These are phyloP conservation scores for Monosporascus sp. DNA, from an alignment of 2,329 filamentous ascomycete species.

Conservation along the genomic window DNA sequence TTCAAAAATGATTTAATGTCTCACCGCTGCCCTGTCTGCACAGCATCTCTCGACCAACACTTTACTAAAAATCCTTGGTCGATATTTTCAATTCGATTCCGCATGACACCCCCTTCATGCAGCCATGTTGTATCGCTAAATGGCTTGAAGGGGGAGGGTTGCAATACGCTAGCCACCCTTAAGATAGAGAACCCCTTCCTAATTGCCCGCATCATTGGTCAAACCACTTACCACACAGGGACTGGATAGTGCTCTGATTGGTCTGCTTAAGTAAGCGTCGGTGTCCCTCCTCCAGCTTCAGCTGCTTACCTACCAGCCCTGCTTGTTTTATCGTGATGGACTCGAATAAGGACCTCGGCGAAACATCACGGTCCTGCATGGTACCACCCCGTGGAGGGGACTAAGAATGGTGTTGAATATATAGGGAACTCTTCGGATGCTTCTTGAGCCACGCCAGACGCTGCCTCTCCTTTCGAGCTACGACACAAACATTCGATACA, in stretches of 20 bases:
- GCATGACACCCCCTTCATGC: neutral
- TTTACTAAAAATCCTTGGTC: neutral
- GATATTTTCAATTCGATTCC: neutral
- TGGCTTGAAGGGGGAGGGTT: neutral
- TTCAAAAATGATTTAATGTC: neutral
- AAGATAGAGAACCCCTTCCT: too few species aligned
- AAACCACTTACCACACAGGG: too few species aligned
- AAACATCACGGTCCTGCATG: too few species aligned
- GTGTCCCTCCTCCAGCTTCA: neutral
- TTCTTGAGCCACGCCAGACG: too few species aligned
- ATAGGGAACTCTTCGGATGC: too few species aligned
- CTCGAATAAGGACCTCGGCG: too few species aligned
- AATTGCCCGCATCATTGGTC: too few species aligned
- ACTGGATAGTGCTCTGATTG: neutral
- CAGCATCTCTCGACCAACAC: neutral
- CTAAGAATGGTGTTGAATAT: too few species aligned
- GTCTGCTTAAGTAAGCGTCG: neutral
- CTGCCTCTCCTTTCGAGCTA: too few species aligned
- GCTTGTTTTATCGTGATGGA: too few species aligned
- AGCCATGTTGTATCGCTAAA: neutral
- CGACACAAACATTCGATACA: neutral
- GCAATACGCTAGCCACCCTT: neutral
- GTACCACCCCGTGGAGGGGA: too few species aligned
- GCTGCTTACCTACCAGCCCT: too few species aligned
- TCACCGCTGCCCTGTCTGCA: neutral